Conservation (phyloP, 176 grass and related monocot species). For the Aegilops speltoides region DNA sequence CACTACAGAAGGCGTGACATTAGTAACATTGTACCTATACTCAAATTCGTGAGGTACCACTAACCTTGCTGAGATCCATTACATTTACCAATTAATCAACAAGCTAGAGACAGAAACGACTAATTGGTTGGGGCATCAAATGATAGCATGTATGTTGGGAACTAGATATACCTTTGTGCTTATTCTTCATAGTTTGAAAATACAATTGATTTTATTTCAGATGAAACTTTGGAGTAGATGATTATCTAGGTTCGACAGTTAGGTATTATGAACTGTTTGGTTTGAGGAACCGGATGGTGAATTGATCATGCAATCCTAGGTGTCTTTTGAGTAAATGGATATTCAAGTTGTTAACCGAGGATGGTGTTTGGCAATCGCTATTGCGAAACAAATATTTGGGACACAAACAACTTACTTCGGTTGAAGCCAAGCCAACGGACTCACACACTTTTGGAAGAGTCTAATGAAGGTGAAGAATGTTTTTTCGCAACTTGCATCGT, state of each 20-base stretch:
- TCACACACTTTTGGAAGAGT: background rate
- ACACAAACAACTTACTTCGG: background rate
- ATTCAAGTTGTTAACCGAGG: background rate
- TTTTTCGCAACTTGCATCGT: background rate
- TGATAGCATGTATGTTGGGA: background rate
- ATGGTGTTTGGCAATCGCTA: background rate
- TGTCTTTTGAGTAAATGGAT: background rate
- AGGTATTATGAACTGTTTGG: background rate
- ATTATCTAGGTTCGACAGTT: background rate
- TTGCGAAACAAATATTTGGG: background rate
- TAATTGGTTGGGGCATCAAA: background rate
- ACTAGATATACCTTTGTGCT: background rate
- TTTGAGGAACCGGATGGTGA: background rate
- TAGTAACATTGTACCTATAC: background rate
- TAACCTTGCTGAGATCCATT: background rate
- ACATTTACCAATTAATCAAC: background rate
- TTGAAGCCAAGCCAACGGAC: background rate
- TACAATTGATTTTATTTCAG: slow-evolving; percentile 11
- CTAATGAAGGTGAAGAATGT: background rate
- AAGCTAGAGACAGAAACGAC: background rate
- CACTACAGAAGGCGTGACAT: background rate
- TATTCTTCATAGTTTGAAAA: background rate
- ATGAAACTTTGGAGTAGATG: background rate
- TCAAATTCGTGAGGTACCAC: slow-evolving; percentile 1
- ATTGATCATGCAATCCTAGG: background rate